Evolutionary conservation across 495 filamentous ascomycete species (phyloP), one percentile per base, ranked within the genome.

Genomic region (Astrothelium macrocarpum): DNA sequence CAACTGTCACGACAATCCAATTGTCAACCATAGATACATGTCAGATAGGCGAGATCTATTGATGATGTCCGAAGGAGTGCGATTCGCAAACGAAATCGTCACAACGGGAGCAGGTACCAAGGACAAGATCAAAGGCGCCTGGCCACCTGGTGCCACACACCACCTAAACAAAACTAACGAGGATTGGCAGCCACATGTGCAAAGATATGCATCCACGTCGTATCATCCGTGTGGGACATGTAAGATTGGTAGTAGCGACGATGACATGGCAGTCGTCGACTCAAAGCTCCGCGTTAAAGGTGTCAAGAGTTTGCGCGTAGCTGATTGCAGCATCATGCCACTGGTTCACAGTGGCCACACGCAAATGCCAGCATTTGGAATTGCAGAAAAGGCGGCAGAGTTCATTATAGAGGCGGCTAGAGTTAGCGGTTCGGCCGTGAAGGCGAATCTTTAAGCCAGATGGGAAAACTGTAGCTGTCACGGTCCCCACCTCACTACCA

Each of bases 251-350:
- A 73, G 68, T 20, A 70, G 73, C 0, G 68, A 69, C 32, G 76
- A 85, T 59, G 70, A 70, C 0, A 74, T 76, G 71, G 78, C 82
- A 7, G 84, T 87, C 0, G 76, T 87, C 5, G 81, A 84, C 67
- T 75, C 77, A 45, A 78, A 78, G 59, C 74, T 85, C 49, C 71
- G 75, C 7, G 82, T 85, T 2, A 72, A 73, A 9, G 83, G 82
- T 1, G 80, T 85, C 3, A 67, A 70, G 12, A 75, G 79, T 0
- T 68, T 85, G 60, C 74, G 83, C 0, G 80, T 85, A 32, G 83
- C 80, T 0, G 83, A 86, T 68, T 81, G 78, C 26, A 82, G 79
- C 62, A 77, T 81, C 34, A 83, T 86, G 72, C 85, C 84, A n/a
- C 73, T 70, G 11, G 66, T 83, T n/a, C 78, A 80, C 46, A 79